Evolutionary conservation across 192 early-diverging fungal species (phyloP), one percentile per base, ranked within the genome.

Genomic region (Ambispora gerdemannii): DNA sequence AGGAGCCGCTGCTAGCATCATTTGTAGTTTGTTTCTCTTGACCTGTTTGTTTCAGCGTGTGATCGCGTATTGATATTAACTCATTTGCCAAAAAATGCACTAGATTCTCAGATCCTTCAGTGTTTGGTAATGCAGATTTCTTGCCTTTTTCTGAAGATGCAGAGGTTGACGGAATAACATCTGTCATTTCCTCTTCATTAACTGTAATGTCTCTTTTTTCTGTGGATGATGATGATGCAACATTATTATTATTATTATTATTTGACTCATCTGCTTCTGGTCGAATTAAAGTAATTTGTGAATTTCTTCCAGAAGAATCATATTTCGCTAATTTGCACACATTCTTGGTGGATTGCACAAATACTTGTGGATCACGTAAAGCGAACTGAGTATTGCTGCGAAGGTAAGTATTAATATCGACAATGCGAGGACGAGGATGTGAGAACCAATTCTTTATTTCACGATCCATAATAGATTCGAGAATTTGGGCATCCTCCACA

Each of bases 401-500:
- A 33, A 94, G 73, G 56, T 87, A 95, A 10, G 78, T 80, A 55
- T 80, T 81, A 24, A 91, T 75, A 56, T 96, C 95, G 1, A 86
- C 75, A 20, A 82, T 81, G 3, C 88, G 75, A 19, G 82, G 78
- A 33, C 91, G 87, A 8, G 91, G 88, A 50, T 82, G 80, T 47
- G 86, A 82, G 24, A 95, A 87, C 88, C 89, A 94, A 24, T 77
- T 82, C 24, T 77, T 83, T 4, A 96, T 86, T 71, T 95, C 88
- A 35, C 84, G 75, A 64, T 90, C 89, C 86, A 98, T 91, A 4
- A 84, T 76, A 43, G 73, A 67, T 66, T 80, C 77, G 59, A 96
- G 74, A 1, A 91, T 81, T 1, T 74, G 74, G 19, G 76, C 65
- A 67, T 88, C 84, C 75, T 98, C 96, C 66, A 96, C 82, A 15